Evolutionary conservation across 352 stramenopile species (phyloP), one percentile per base, ranked within the genome.

Genomic region (Phytophthora colocasiae): DNA sequence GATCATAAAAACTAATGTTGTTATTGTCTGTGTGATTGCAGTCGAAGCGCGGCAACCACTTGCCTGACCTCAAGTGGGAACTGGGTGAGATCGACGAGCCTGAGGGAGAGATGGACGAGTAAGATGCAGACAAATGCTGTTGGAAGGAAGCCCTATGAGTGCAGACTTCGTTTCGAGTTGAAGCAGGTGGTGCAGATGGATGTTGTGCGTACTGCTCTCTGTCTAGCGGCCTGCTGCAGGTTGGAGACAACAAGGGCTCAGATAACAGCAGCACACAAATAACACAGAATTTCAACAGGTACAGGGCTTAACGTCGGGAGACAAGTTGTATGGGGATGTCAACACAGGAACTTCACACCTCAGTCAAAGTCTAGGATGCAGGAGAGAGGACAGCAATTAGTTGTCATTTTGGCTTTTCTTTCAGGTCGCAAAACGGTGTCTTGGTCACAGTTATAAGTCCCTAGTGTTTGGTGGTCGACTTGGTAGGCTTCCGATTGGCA

Each of bases 21-120:
- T 58, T 53, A 32, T 61, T 64, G 14, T 49, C 9, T 58, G 41
- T n/a, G 6, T 12, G 41, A 12, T 39, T 70, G 24, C 36, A 93
- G 85, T 66, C 80, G 26, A 92, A 92, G 69, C 86, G 88, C 43
- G 83, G 83, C 48, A 83, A 95, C 64, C 70, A 90, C 60, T 64
- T 96, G 57, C 83, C 81, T 0, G 81, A 95, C 46, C 72, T 96
- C 56, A 88, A 84, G 64, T 96, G 88, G 88, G 88, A 96, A 62
- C 64, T 96, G 56, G 88, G 88, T 36, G 57, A 90, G 46, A 76
- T 64, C 31, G 80, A 90, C 55, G 81, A 93, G 57, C 83, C 88
- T 11, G 86, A 92, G 74, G 85, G 83, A 76, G 88, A 96, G 68
- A 88, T 96, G 63, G 81, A 91, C 64, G 84, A 90, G 75, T 91